These are phyloP conservation scores for Wickerhamomyces mucosus DNA, from an alignment of 805 yeast species.

Conservation along the genomic window DNA sequence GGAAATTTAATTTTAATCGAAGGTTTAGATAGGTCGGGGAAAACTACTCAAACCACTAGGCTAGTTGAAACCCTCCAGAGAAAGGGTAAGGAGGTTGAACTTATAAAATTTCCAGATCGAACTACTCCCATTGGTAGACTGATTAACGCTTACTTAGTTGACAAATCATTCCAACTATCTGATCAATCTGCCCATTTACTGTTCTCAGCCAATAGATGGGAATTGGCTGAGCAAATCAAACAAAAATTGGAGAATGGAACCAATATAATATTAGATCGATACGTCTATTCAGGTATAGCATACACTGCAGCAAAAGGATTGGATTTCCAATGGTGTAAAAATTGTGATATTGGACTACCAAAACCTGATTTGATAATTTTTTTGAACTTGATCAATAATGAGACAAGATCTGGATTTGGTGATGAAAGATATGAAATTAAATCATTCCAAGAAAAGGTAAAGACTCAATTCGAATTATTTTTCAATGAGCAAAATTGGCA, in stretches of 20 bases:
- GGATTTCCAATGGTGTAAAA: constrained; percentile 65
- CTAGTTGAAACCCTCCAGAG: constrained; percentile 25
- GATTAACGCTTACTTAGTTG: constrained; percentile 63
- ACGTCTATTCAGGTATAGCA: constrained; percentile 88
- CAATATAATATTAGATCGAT: constrained; percentile 70
- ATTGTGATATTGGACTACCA: constrained; percentile 79
- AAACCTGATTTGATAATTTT: constrained; percentile 80
- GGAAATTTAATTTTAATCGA: constrained; percentile 79
- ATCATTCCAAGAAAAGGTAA: constrained; percentile 69
- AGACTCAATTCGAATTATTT: constrained; percentile 43
- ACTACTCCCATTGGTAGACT: constrained; percentile 72
- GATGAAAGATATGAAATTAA: constrained; percentile 82
- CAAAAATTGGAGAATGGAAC: constrained; percentile 39
- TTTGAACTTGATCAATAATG: constrained; percentile 37
- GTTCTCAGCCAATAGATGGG: constrained; percentile 96
- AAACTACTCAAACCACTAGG: constrained; percentile 65
- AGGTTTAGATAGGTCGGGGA: constrained; percentile 93
- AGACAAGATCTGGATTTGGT: constrained; percentile 73
- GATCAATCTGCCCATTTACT: constrained; percentile 82
- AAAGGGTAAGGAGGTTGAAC: constrained; percentile 28
- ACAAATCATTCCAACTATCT: constrained; percentile 37
- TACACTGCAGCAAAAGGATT: constrained; percentile 81
- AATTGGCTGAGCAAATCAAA: constrained; percentile 41
- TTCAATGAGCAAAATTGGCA: constrained; percentile 31
- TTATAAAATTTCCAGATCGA: constrained; percentile 78